phyloP scores from a whole-genome alignment of 2,329 filamentous ascomycete species.

The Tolypocladium paradoxum region DNA sequence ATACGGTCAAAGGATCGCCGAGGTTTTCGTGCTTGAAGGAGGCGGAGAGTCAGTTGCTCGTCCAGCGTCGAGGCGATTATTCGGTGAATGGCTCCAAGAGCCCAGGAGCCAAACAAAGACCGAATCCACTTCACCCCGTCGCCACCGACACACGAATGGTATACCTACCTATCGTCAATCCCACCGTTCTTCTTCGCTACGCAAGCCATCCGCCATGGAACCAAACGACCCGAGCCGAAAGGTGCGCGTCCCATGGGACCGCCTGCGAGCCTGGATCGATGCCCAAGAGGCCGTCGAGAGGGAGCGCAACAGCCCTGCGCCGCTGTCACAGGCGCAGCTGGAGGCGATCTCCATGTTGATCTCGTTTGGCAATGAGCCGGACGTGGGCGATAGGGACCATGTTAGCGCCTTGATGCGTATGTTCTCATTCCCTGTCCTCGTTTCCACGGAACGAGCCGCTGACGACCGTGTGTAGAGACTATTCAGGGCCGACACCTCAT shows the following conservation, averaged over 20 bases:
- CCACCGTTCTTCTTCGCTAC: background rate
- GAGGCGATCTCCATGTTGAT: conserved; percentile 30
- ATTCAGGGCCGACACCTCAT: conserved; percentile 5
- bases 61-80: too few species aligned
- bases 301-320: conserved; percentile 18
- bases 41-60: too few species aligned
- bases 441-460: background rate
- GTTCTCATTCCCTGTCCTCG: background rate
- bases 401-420: conserved; percentile 19
- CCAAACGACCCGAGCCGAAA: background rate
- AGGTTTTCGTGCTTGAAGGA: too few species aligned
- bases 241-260: conserved; percentile 18
- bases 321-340: conserved; percentile 26
- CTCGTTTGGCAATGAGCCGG: conserved; percentile 16
- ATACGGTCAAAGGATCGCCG: background rate
- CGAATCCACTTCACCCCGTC: background rate
- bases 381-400: conserved; percentile 14
- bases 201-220: background rate
- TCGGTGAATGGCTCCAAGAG: too few species aligned
- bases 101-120: too few species aligned
- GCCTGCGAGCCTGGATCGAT: conserved; percentile 28
- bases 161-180: background rate
- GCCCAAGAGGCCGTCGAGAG: conserved; percentile 26
- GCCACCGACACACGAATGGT: background rate
- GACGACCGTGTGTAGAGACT: conserved; percentile 4